Evolutionary conservation across 2,329 filamentous ascomycete genomes (phyloP).

Genomic region (Colletotrichum liaoningense): DNA sequence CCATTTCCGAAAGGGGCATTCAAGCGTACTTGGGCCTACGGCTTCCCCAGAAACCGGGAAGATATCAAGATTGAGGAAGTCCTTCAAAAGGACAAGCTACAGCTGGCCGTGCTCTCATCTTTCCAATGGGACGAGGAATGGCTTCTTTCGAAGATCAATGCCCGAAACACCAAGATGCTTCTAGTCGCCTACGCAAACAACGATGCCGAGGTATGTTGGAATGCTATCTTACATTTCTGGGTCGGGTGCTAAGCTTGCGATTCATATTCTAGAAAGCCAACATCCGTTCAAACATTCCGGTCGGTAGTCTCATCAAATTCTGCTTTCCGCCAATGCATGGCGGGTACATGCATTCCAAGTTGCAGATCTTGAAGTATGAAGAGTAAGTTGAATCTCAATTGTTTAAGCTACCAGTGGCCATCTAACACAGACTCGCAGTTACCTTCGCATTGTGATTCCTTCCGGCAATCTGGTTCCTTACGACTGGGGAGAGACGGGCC

Average conservation of each 20-base stretch:
- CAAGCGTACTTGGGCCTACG: constrained; percentile 83
- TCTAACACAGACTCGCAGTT: constrained; percentile 42
- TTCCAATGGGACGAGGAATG: constrained; percentile 89
- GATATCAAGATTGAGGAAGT: constrained; percentile 93
- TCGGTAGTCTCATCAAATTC: constrained; percentile 68
- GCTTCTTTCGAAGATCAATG: constrained; percentile 78
- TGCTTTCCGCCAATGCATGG: constrained; percentile 88
- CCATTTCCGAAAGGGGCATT: constrained; percentile 71
- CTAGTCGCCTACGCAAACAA: constrained; percentile 67
- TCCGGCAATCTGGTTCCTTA: constrained; percentile 87
- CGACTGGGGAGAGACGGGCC: constrained; percentile 89
- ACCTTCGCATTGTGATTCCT: constrained; percentile 85
- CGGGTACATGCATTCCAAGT: constrained; percentile 91
- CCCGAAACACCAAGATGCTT: constrained; percentile 69
- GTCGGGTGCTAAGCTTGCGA: background rate
- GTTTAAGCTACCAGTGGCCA: background rate
- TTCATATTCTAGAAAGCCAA: constrained; percentile 54
- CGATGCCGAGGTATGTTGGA: constrained; percentile 61
- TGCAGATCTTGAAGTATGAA: constrained; percentile 83
- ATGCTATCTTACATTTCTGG: background rate
- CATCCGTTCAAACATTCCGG: constrained; percentile 61
- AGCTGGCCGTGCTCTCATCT: constrained; percentile 85
- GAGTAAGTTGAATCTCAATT: constrained; percentile 14
- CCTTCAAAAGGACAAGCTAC: constrained; percentile 76
- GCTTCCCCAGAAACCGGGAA: constrained; percentile 69